Conservation (phyloP, 345 rosid species). For the Boechera stricta region DNA sequence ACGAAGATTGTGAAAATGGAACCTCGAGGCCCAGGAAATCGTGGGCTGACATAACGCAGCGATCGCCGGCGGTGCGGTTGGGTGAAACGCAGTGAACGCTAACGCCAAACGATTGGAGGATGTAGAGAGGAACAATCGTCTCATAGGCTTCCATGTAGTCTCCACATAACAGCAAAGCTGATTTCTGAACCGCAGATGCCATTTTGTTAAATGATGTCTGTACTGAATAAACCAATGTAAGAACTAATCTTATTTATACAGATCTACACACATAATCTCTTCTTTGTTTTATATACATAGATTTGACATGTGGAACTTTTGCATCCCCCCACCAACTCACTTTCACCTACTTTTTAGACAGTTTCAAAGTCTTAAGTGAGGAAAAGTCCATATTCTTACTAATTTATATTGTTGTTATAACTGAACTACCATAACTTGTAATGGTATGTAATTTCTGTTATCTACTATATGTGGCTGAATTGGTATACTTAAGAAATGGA, state of each 20-base stretch:
- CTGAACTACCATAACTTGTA: background rate
- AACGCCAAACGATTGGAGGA: constrained; percentile 58
- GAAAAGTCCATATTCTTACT: background rate
- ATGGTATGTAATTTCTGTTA: background rate
- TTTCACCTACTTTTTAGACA: constrained; percentile 20
- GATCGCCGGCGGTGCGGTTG: constrained; percentile 47
- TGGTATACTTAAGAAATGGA: background rate
- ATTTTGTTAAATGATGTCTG: constrained; percentile 19
- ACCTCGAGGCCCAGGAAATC: constrained; percentile 59
- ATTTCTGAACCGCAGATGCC: constrained; percentile 47
- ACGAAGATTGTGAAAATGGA: background rate
- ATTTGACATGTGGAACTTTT: constrained; percentile 27
- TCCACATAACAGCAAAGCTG: constrained; percentile 57
- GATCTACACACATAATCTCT: background rate
- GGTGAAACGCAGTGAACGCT: constrained; percentile 58
- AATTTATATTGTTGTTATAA: background rate
- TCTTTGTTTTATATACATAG: background rate
- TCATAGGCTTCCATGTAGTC: constrained; percentile 67
- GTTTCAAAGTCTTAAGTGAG: background rate
- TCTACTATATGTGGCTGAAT: background rate
- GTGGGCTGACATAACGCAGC: constrained; percentile 54
- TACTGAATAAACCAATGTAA: background rate
- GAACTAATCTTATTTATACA: background rate
- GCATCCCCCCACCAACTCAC: constrained; percentile 28
- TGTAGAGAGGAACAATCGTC: constrained; percentile 50